Percentiles rank a stretch among this genome's conserved stretches.
These are phyloP conservation scores for Apophysomyces sp. DNA, from an alignment of 371 early-diverging fungal species.

Conservation along the genomic window DNA sequence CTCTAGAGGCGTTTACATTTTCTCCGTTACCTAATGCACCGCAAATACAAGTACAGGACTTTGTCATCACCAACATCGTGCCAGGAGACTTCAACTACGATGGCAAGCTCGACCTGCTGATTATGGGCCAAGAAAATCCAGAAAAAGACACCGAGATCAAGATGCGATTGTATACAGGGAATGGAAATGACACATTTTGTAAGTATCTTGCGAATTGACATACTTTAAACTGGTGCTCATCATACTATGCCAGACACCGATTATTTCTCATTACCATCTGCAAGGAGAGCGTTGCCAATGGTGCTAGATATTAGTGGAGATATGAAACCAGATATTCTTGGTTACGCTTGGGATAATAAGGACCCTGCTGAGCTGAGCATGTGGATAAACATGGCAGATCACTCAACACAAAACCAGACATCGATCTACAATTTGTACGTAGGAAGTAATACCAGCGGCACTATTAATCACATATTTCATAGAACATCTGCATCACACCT, in stretches of 20 bases:
- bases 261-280: conserved; percentile 51
- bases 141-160: conserved; percentile 46
- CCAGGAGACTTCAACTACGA: conserved; percentile 88
- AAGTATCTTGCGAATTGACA: conserved; percentile 7
- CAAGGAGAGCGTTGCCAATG: conserved; percentile 70
- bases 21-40: conserved; percentile 18
- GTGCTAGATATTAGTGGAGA: conserved; percentile 79
- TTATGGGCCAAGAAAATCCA: conserved; percentile 61
- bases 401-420: conserved; percentile 11
- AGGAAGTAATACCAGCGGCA: conserved; percentile 8
- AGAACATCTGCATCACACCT: conserved; percentile 31
- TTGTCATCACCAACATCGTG: conserved; percentile 72
- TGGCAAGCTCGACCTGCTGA: conserved; percentile 79
- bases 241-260: conserved; percentile 44
- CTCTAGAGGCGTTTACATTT: conserved; percentile 27
- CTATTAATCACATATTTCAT: neutral
- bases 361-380: conserved; percentile 40
- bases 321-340: conserved; percentile 79
- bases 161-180: conserved; percentile 72
- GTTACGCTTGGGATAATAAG: conserved; percentile 51
- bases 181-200: conserved; percentile 68
- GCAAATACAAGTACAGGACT: conserved; percentile 25
- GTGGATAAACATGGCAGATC: conserved; percentile 53
- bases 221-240: too few species aligned
- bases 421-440: conserved; percentile 40